phyloP scores from a whole-genome alignment of 805 yeast genomes.

The Pichia ethanolica region DNA sequence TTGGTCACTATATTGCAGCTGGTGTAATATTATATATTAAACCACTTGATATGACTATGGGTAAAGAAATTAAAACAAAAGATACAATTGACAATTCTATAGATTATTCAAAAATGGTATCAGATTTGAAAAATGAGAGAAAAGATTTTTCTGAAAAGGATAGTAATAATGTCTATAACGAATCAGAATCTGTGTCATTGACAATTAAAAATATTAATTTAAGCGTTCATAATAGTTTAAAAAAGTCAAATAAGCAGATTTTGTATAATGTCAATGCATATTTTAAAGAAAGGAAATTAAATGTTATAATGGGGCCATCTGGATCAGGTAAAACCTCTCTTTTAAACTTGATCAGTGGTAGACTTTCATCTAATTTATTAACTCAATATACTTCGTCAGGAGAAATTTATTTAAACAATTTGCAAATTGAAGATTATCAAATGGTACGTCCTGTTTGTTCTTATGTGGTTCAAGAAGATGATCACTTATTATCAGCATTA shows the following conservation, averaged over 20 bases:
- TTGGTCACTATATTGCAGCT: conserved; percentile 46
- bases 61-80: conserved; percentile 25
- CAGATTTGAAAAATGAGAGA: background rate
- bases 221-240: conserved; percentile 17
- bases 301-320: conserved; percentile 76
- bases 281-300: conserved; percentile 49
- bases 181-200: conserved; percentile 10
- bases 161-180: background rate
- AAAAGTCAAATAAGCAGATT: conserved; percentile 24
- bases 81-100: conserved; percentile 13
- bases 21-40: conserved; percentile 40
- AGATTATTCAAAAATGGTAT: conserved; percentile 1
- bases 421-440: conserved; percentile 17
- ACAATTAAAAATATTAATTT: conserved; percentile 17
- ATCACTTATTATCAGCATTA: conserved; percentile 56
- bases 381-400: conserved; percentile 33
- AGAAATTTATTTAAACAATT: conserved; percentile 35
- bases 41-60: conserved; percentile 47
- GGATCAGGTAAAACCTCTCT: conserved; percentile 74
- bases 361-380: conserved; percentile 34
- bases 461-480: conserved; percentile 78
- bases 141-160: background rate
- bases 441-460: conserved; percentile 46
- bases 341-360: conserved; percentile 53
- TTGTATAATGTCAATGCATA: conserved; percentile 41